Percentiles rank a stretch among this genome's conserved stretches.
Evolutionary conservation across 306 rosid species (phyloP).

Genomic region (Quillaja saponaria): DNA sequence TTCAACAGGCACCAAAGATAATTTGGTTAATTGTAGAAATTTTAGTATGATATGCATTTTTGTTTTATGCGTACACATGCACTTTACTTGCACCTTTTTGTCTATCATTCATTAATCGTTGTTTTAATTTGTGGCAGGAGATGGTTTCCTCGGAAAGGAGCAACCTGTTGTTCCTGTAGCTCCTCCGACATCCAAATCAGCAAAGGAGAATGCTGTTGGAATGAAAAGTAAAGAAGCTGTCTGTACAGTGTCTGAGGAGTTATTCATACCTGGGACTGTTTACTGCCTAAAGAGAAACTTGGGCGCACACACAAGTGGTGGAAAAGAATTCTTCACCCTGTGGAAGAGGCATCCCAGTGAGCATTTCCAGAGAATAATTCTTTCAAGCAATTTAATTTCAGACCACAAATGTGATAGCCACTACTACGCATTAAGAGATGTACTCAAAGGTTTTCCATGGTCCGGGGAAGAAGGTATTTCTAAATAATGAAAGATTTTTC

Average conservation of each 20-base stretch:
- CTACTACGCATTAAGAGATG: constrained; percentile 84
- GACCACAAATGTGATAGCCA: constrained; percentile 89
- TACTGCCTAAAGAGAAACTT: constrained; percentile 72
- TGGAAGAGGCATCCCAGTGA: constrained; percentile 76
- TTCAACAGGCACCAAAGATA: no score
- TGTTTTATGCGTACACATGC: not conserved
- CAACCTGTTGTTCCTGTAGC: constrained; percentile 29
- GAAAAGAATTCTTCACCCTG: constrained; percentile 56
- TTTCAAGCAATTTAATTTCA: constrained; percentile 73
- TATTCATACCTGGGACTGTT: constrained; percentile 78
- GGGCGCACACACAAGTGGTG: constrained; percentile 33
- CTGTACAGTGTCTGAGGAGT: constrained; percentile 55
- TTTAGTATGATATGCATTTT: no score
- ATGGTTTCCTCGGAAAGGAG: constrained; percentile 45
- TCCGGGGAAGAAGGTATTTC: constrained; percentile 52
- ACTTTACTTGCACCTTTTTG: not conserved
- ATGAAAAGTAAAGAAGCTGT: constrained; percentile 38
- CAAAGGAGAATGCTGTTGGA: constrained; percentile 36
- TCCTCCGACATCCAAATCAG: constrained; percentile 29
- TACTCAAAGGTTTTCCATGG: constrained; percentile 75
- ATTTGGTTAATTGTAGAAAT: no score
- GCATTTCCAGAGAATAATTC: constrained; percentile 78
- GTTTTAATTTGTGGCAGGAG: constrained; percentile 49
- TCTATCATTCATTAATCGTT: not conserved
- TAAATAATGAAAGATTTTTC: constrained; percentile 24